A percentile compares a stretch with the other conserved stretches of the same genome.
Evolutionary conservation across 2,329 filamentous ascomycete species (phyloP).

Genomic region (Sclerotiophoma versabilis): DNA sequence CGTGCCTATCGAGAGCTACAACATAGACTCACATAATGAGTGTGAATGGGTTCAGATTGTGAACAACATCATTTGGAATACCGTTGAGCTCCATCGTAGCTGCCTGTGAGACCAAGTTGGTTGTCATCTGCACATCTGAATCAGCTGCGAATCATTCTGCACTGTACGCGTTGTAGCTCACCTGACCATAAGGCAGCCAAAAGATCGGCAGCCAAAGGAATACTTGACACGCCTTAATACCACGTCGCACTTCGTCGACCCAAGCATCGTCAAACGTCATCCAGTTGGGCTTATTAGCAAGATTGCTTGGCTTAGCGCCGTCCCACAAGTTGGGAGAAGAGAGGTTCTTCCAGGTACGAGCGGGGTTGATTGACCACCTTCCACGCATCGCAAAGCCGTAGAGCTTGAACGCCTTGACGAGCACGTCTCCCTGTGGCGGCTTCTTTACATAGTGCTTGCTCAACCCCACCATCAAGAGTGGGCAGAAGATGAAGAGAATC

Average conservation of each 20-base stretch:
- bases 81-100: slow-evolving; percentile 62
- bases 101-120: slow-evolving; percentile 63
- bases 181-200: slow-evolving; percentile 65
- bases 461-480: slow-evolving; percentile 59
- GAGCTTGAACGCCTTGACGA: slow-evolving; percentile 70
- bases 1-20: neutral
- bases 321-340: slow-evolving; percentile 50
- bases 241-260: slow-evolving; percentile 63
- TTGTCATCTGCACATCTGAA: slow-evolving; percentile 59
- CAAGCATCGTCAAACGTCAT: slow-evolving; percentile 83
- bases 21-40: slow-evolving; percentile 64
- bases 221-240: slow-evolving; percentile 35
- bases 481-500: slow-evolving; percentile 65
- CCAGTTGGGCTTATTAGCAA: slow-evolving; percentile 66
- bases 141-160: neutral
- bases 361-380: slow-evolving; percentile 65
- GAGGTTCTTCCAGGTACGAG: slow-evolving; percentile 57
- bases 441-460: slow-evolving; percentile 47
- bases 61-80: slow-evolving; percentile 78
- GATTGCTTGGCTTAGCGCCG: slow-evolving; percentile 69
- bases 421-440: slow-evolving; percentile 73
- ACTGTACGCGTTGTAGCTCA: neutral
- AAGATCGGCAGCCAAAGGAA: slow-evolving; percentile 59
- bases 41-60: slow-evolving; percentile 77
- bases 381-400: slow-evolving; percentile 67